Conservation (phyloP, 108 stramenopile genomes). For the Fistulifera solaris region DNA sequence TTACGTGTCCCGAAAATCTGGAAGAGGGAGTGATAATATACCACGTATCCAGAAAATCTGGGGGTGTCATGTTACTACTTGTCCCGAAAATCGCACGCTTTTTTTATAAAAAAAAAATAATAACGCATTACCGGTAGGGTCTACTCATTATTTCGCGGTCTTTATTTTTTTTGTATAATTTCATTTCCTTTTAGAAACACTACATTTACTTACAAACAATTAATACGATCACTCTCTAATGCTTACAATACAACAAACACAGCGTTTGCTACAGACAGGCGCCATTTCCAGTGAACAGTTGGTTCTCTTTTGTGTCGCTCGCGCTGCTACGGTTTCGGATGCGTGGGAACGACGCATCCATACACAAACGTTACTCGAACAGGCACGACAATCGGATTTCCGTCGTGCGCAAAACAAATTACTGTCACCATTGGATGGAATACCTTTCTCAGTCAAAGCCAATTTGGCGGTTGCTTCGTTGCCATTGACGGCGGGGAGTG, state of each 20-base stretch:
- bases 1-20: too few relatives aligned
- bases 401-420: conserved; percentile 23
- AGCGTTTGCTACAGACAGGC: conserved; percentile 1
- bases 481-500: conserved; percentile 76
- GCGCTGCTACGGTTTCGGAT: conserved; percentile 40
- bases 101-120: too few relatives aligned
- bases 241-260: neutral
- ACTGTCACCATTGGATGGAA: conserved; percentile 61
- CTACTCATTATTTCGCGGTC: too few relatives aligned
- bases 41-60: too few relatives aligned
- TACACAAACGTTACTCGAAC: conserved; percentile 20
- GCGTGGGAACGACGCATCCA: conserved; percentile 15
- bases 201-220: too few relatives aligned
- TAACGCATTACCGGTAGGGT: too few relatives aligned
- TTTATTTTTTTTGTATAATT: too few relatives aligned
- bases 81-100: too few relatives aligned
- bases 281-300: conserved; percentile 18
- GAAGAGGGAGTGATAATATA: too few relatives aligned
- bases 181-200: too few relatives aligned
- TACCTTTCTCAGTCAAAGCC: conserved; percentile 91
- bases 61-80: too few relatives aligned
- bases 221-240: too few relatives aligned
- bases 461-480: conserved; percentile 75
- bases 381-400: conserved; percentile 41
- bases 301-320: conserved; percentile 24